Conservation (phyloP, 2,329 filamentous ascomycete genomes). For the Xylaria sp. region DNA sequence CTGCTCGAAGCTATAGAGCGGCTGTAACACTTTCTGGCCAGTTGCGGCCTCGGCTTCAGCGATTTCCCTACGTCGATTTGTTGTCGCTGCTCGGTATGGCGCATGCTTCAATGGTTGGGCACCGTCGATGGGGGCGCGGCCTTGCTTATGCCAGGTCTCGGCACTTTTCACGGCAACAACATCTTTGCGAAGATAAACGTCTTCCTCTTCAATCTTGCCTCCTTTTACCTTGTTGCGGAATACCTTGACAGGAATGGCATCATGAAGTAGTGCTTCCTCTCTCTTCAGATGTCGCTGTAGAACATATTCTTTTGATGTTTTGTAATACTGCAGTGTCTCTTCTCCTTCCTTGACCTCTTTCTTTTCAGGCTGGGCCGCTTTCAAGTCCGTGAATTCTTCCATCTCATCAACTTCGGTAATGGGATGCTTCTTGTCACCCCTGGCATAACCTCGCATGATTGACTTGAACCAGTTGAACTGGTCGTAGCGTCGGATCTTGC, state of each 20-base stretch:
- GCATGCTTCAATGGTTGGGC: constrained; percentile 84
- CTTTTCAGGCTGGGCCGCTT: constrained; percentile 75
- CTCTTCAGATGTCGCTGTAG: constrained; percentile 87
- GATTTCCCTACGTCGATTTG: constrained; percentile 86
- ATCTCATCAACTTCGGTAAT: constrained; percentile 78
- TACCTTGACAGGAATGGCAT: constrained; percentile 74
- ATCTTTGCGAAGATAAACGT: constrained; percentile 82
- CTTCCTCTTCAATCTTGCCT: constrained; percentile 76
- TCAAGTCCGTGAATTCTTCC: constrained; percentile 82
- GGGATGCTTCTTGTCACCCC: constrained; percentile 60
- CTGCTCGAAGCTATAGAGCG: constrained; percentile 83
- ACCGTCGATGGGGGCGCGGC: constrained; percentile 76
- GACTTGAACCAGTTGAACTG: constrained; percentile 89
- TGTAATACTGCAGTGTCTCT: constrained; percentile 89
- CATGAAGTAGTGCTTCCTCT: constrained; percentile 84
- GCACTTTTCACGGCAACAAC: constrained; percentile 87
- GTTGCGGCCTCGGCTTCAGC: constrained; percentile 83
- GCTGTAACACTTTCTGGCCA: constrained; percentile 86
- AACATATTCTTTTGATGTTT: constrained; percentile 84
- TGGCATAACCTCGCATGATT: constrained; percentile 77
- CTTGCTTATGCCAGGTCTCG: constrained; percentile 98
- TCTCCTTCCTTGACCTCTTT: constrained; percentile 78
- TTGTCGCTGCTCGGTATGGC: constrained; percentile 89
- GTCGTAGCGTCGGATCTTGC: constrained; percentile 80
- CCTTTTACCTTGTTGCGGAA: constrained; percentile 82